Evolutionary conservation across 495 filamentous ascomycete species (phyloP).

Genomic region (Penicillium salamii): DNA sequence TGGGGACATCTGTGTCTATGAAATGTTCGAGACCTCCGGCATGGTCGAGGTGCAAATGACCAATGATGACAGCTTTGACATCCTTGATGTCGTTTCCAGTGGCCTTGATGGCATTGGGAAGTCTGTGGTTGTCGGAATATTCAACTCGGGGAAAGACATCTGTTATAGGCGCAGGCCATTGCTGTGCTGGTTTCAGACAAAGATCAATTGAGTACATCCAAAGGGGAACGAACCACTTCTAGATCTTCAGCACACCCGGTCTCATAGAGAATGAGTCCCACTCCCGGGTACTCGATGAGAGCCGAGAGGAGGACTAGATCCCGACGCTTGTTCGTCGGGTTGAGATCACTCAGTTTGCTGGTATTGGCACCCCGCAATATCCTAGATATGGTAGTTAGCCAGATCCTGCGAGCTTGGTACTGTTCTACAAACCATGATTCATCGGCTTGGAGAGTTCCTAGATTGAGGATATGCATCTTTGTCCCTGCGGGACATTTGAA

Average conservation of each 20-base stretch:
- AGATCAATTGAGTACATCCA: neutral
- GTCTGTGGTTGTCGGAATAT: slow-evolving; percentile 38
- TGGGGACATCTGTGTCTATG: slow-evolving; percentile 44
- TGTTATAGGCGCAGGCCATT: slow-evolving; percentile 35
- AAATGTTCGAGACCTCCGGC: slow-evolving; percentile 53
- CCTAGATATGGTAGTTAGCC: slow-evolving; percentile 1
- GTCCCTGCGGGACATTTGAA: slow-evolving; percentile 23
- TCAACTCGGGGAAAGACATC: slow-evolving; percentile 48
- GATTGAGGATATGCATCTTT: slow-evolving; percentile 29
- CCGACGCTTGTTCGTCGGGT: slow-evolving; percentile 35
- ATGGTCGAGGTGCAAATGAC: slow-evolving; percentile 55
- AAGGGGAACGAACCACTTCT: slow-evolving; percentile 22
- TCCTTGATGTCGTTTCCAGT: slow-evolving; percentile 51
- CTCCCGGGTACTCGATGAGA: slow-evolving; percentile 49
- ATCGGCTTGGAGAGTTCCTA: slow-evolving; percentile 26
- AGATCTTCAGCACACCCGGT: slow-evolving; percentile 49
- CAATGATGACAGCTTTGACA: slow-evolving; percentile 51
- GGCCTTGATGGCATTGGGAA: slow-evolving; percentile 43
- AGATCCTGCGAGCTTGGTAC: neutral
- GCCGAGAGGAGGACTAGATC: slow-evolving; percentile 41
- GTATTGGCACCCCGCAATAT: slow-evolving; percentile 27
- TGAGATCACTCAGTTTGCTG: slow-evolving; percentile 21
- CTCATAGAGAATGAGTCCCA: slow-evolving; percentile 52
- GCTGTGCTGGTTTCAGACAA: slow-evolving; percentile 6
- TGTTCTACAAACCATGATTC: slow-evolving; percentile 20